Percentiles rank a stretch among this genome's conserved stretches.
Conservation (phyloP, 2,329 filamentous ascomycete genomes). For the Fonsecaea pedrosoi region DNA sequence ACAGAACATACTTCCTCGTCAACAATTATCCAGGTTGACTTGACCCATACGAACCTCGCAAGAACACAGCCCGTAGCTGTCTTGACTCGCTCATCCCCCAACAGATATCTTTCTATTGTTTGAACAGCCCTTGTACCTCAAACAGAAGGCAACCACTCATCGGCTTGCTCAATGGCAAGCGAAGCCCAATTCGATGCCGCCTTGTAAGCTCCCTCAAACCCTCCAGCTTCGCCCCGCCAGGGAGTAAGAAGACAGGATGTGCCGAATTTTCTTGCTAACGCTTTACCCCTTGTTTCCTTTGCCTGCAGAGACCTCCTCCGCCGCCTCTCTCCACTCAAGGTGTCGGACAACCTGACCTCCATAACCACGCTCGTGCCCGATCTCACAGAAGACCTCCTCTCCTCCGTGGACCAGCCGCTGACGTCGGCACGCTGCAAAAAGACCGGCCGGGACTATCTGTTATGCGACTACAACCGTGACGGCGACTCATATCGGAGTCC, state of each 20-base stretch:
- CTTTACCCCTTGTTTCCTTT: slow-evolving; percentile 31
- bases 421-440: slow-evolving; percentile 83
- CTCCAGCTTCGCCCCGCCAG: not conserved
- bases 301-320: slow-evolving; percentile 87
- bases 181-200: slow-evolving; percentile 60
- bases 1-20: not conserved
- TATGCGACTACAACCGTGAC: slow-evolving; percentile 99
- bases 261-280: not conserved
- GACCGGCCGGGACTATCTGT: slow-evolving; percentile 91
- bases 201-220: slow-evolving; percentile 49
- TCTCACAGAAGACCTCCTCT: slow-evolving; percentile 95
- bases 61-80: not conserved
- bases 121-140: not conserved
- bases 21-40: not conserved
- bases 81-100: not conserved
- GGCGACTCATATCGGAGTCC: slow-evolving; percentile 96
- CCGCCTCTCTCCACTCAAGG: slow-evolving; percentile 93
- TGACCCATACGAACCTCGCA: not conserved
- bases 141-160: not conserved
- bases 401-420: slow-evolving; percentile 95
- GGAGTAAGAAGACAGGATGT: not conserved
- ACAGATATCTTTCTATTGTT: not conserved
- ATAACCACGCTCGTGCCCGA: slow-evolving; percentile 89
- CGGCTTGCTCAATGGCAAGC: slow-evolving; percentile 27
- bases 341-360: slow-evolving; percentile 81